Evolutionary conservation across 208 protist genomes (phyloP).

Genomic region (Porcisia deanei): DNA sequence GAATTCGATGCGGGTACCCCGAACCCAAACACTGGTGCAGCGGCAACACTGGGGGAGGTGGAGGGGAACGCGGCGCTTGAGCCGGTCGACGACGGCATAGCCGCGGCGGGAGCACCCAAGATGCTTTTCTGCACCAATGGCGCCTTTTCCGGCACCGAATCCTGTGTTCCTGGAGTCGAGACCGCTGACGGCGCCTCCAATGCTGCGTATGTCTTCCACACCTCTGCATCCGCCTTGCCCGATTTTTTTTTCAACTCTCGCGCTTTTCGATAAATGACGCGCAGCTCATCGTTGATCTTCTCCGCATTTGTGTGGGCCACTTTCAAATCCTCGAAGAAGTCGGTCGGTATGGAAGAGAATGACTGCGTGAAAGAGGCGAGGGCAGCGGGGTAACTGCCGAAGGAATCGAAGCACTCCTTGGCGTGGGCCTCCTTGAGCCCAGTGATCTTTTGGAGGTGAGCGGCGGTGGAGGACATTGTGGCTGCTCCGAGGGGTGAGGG

Average conservation of each 20-base stretch:
- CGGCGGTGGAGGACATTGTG: slow-evolving; percentile 25
- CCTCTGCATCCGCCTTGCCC: slow-evolving; percentile 44
- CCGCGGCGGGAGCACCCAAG: background rate
- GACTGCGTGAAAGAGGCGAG: slow-evolving; percentile 84
- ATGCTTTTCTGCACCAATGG: background rate
- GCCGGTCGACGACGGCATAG: background rate
- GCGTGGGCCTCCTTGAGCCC: slow-evolving; percentile 56
- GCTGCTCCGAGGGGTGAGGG: background rate
- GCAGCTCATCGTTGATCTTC: slow-evolving; percentile 74
- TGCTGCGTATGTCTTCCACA: slow-evolving; percentile 52
- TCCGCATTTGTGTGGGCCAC: slow-evolving; percentile 37
- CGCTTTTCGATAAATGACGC: slow-evolving; percentile 59
- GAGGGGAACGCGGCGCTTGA: slow-evolving; percentile 13
- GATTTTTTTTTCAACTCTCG: slow-evolving; percentile 49
- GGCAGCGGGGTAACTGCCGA: slow-evolving; percentile 60
- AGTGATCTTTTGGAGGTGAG: slow-evolving; percentile 60
- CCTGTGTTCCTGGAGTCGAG: background rate
- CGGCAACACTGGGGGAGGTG: background rate
- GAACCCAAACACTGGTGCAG: slow-evolving; percentile 12
- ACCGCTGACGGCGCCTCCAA: background rate
- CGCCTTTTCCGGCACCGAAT: background rate
- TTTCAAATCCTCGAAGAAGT: slow-evolving; percentile 56
- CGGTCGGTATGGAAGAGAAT: slow-evolving; percentile 44
- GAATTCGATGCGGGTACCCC: background rate
- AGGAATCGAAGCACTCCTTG: slow-evolving; percentile 63